Evolutionary conservation across 2,329 filamentous ascomycete species (phyloP).

Genomic region (Diplocarpon mali): DNA sequence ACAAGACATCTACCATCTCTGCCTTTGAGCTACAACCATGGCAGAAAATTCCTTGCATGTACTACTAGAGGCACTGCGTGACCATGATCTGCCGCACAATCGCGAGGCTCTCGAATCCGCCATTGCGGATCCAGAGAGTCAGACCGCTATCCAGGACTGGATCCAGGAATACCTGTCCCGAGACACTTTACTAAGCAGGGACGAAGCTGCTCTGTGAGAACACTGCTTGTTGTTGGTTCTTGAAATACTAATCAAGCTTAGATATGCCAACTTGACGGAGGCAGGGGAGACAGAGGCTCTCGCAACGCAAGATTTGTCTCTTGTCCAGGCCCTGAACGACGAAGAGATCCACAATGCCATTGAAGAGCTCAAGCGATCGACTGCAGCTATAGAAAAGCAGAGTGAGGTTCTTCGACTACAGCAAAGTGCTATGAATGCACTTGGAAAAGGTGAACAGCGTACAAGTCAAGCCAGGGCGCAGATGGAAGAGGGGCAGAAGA

Average conservation of each 20-base stretch:
- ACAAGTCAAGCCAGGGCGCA: constrained; percentile 27
- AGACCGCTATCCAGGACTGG: constrained; percentile 33
- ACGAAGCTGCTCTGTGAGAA: constrained; percentile 43
- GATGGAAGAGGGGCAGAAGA: constrained; percentile 31
- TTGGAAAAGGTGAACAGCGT: constrained; percentile 35
- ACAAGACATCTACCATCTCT: constrained; percentile 14
- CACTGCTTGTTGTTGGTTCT: not conserved
- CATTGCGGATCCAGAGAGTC: constrained; percentile 17
- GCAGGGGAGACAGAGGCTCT: constrained; percentile 38
- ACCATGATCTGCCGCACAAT: constrained; percentile 25
- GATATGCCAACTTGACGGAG: constrained; percentile 39
- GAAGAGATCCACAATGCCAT: constrained; percentile 50
- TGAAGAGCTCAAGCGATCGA: constrained; percentile 52
- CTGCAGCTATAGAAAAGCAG: constrained; percentile 52
- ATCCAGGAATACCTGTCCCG: constrained; percentile 35
- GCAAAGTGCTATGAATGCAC: constrained; percentile 45
- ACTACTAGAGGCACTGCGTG: constrained; percentile 20
- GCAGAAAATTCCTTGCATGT: constrained; percentile 17
- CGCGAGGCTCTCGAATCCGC: constrained; percentile 20
- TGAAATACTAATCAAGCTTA: constrained; percentile 21
- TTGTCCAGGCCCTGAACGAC: constrained; percentile 42
- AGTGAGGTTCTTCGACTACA: constrained; percentile 50
- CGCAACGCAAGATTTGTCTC: constrained; percentile 34
- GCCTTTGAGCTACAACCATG: constrained; percentile 15
- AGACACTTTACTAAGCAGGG: constrained; percentile 42